Evolutionary conservation across 1,139 yeast genomes (phyloP).

Genomic region (Sugiyamaella xylanicola): DNA sequence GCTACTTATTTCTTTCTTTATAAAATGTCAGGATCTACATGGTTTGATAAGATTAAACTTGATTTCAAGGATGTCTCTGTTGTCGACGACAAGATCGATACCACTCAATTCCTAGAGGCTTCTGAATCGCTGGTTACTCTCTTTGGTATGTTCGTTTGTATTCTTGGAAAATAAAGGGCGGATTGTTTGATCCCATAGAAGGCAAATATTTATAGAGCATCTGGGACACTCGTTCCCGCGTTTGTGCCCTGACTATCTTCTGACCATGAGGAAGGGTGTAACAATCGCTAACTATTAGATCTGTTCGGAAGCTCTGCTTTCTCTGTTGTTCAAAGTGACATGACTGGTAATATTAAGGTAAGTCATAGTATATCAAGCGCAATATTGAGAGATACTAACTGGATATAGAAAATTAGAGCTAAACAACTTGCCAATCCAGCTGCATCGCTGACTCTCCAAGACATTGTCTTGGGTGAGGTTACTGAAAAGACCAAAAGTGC

Average conservation of each 20-base stretch:
- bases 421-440: conserved; percentile 68
- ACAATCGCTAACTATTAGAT: conserved; percentile 36
- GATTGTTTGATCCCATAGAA: too few relatives aligned
- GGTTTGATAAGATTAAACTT: conserved; percentile 74
- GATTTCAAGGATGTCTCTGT: conserved; percentile 77
- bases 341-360: conserved; percentile 76
- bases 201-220: too few relatives aligned
- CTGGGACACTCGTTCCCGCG: too few relatives aligned
- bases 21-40: conserved; percentile 45
- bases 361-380: conserved; percentile 5
- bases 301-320: conserved; percentile 85
- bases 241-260: too few relatives aligned
- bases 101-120: conserved; percentile 78
- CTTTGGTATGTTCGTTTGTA: conserved; percentile 56
- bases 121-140: conserved; percentile 79
- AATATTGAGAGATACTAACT: not conserved
- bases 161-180: not conserved
- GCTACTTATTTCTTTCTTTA: not conserved
- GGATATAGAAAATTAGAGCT: conserved; percentile 62
- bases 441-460: conserved; percentile 69
- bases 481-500: conserved; percentile 71
- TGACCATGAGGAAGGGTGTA: too few relatives aligned
- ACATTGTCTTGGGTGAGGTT: conserved; percentile 66
- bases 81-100: conserved; percentile 59
- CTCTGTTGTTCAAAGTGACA: conserved; percentile 80